These are phyloP conservation scores for Arthrinium puccinioides DNA, from an alignment of 2,329 filamentous ascomycete species.

Conservation along the genomic window DNA sequence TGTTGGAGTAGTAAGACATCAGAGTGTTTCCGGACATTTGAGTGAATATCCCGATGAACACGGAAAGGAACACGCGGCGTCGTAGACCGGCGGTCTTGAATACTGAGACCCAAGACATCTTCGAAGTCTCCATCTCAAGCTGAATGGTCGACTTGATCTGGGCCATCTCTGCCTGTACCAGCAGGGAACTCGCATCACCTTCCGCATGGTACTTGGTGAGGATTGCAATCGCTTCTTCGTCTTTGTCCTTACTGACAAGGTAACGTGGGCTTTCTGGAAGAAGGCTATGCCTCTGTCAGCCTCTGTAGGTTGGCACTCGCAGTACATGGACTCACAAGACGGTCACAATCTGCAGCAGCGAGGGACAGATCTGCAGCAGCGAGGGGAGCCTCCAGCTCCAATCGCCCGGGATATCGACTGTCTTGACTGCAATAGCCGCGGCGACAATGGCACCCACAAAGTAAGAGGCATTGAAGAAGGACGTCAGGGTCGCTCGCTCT, in stretches of 20 bases:
- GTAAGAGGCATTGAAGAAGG: constrained; percentile 53
- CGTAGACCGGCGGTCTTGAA: constrained; percentile 42
- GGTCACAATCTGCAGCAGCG: constrained; percentile 30
- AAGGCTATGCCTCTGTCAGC: constrained; percentile 11
- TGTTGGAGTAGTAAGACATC: constrained; percentile 33
- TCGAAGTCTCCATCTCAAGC: constrained; percentile 41
- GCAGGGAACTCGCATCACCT: constrained; percentile 35
- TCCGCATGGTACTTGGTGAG: constrained; percentile 33
- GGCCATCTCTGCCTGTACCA: constrained; percentile 25
- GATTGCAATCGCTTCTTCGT: constrained; percentile 23
- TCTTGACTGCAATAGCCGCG: constrained; percentile 43
- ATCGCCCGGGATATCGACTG: constrained; percentile 28
- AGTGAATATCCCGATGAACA: constrained; percentile 44
- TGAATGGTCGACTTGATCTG: constrained; percentile 15
- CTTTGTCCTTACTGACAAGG: constrained; percentile 21
- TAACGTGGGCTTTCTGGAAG: constrained; percentile 22
- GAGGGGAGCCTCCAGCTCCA: constrained; percentile 39
- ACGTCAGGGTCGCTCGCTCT: constrained; percentile 51
- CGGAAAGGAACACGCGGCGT: constrained; percentile 39
- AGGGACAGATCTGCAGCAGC: constrained; percentile 37
- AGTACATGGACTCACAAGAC: constrained; percentile 26
- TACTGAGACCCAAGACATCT: constrained; percentile 46
- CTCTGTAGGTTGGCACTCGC: background rate
- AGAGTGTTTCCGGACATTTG: constrained; percentile 47
- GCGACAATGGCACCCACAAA: constrained; percentile 44